A percentile compares a stretch with the other conserved stretches of the same genome.
phyloP scores from a whole-genome alignment of 2,329 filamentous ascomycete species.

The Alternaria sp. region DNA sequence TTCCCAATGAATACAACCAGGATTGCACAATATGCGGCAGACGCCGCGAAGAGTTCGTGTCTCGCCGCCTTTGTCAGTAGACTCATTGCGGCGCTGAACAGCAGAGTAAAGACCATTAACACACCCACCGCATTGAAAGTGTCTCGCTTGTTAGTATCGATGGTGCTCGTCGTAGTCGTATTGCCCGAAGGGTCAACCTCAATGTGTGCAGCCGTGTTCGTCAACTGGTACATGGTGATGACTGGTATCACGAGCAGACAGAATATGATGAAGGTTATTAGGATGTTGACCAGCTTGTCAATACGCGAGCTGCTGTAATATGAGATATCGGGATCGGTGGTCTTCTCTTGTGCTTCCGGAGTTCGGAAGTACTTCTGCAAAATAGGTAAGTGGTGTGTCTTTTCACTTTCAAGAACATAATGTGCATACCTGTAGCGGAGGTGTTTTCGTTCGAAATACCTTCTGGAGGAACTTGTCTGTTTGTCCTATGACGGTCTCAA shows the following conservation, averaged over 20 bases:
- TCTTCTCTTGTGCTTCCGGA: constrained; percentile 50
- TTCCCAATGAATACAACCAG: constrained; percentile 53
- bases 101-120: constrained; percentile 53
- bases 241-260: constrained; percentile 53
- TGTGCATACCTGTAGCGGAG: constrained; percentile 36
- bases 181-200: constrained; percentile 3
- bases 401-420: not conserved
- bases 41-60: constrained; percentile 51
- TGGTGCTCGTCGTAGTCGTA: not conserved
- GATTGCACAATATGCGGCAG: constrained; percentile 51
- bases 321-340: constrained; percentile 42
- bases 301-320: constrained; percentile 51
- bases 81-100: constrained; percentile 50
- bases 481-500: constrained; percentile 46
- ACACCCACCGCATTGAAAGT: constrained; percentile 54
- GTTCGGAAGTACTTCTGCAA: constrained; percentile 50
- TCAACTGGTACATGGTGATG: constrained; percentile 52
- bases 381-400: not conserved
- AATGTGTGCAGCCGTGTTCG: constrained; percentile 24
- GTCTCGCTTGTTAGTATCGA: constrained; percentile 28
- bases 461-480: constrained; percentile 35
- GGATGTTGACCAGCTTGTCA: constrained; percentile 51
- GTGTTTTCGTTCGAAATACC: constrained; percentile 29
- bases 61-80: constrained; percentile 47
- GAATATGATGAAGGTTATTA: constrained; percentile 56